A percentile compares a stretch with the other conserved stretches of the same genome.
Evolutionary conservation across 1,284 basidiomycete genomes (phyloP).

Genomic region (Meira miltonrushii): DNA sequence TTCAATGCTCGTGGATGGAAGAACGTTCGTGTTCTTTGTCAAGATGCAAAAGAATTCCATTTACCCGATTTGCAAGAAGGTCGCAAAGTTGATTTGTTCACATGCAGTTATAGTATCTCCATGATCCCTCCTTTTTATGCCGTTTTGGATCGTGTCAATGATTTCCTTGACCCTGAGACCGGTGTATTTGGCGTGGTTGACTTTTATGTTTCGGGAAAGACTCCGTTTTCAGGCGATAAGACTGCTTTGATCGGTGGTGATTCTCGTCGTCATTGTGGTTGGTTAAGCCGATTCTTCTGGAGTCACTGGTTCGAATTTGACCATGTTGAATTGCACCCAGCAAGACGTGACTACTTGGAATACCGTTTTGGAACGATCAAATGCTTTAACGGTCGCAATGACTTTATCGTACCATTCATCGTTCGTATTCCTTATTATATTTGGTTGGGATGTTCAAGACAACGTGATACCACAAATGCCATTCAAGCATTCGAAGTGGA

Average conservation of each 20-base stretch:
- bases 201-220: conserved; percentile 70
- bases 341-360: conserved; percentile 67
- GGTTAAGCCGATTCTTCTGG: conserved; percentile 72
- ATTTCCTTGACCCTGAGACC: conserved; percentile 63
- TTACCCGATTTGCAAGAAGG: conserved; percentile 57
- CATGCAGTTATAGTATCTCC: conserved; percentile 51
- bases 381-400: conserved; percentile 68
- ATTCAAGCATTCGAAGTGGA: conserved; percentile 68
- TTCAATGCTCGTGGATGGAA: conserved; percentile 68
- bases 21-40: conserved; percentile 69
- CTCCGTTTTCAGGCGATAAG: conserved; percentile 60
- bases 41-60: conserved; percentile 68
- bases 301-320: conserved; percentile 66
- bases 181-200: conserved; percentile 71
- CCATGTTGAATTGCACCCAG: conserved; percentile 67
- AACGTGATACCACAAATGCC: conserved; percentile 62
- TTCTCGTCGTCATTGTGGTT: conserved; percentile 65
- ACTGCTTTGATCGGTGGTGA: conserved; percentile 62
- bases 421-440: conserved; percentile 68
- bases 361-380: conserved; percentile 70
- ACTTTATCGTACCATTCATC: conserved; percentile 66
- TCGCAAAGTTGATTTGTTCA: conserved; percentile 49
- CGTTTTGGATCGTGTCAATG: conserved; percentile 66
- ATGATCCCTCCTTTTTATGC: conserved; percentile 67
- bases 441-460: conserved; percentile 69